Evolutionary conservation across 805 yeast genomes (phyloP), one percentile per base, ranked within the genome.

Genomic region (Schizosaccharomyces japonicus): DNA sequence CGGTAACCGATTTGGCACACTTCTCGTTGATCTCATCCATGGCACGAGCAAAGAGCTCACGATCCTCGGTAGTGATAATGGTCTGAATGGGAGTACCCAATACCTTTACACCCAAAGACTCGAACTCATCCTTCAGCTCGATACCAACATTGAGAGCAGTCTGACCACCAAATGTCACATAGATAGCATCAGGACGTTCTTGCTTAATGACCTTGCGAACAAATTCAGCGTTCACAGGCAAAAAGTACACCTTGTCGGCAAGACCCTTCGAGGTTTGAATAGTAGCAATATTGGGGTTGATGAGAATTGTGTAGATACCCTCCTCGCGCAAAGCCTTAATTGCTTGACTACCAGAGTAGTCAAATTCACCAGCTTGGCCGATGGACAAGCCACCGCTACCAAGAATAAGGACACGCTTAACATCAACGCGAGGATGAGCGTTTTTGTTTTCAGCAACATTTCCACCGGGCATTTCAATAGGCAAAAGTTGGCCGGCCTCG

Each of bases 361-460:
- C 98, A 60, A 90, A 90, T 67, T 90, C 98, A 65, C 98, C 98
- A 53, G 98, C 98, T 69, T 90, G 98, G 55, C 98, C 98, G 61
- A 90, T 90, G 49, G 94, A 81, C 58, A 90, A 71, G 62, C 98
- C 98, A 69, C 98, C 98, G 47, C 95, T 85, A 58, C 98, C 98
- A 58, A 90, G 73, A 50, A 84, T 87, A 55, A 84, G 73, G 47
- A 83, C 94, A 67, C 90, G 90, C 72, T 84, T 83, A 56, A 78
- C 93, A 50, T 78, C 69, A 36, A 76, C 80, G 57, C 73, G 73
- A 57, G 95, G 95, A 57, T 76, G 76, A 39, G 75, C 74, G 34
- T 76, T 76, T 55, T 71, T 62, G 66, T 82, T 83, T 47, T 80
- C 94, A 49, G 67, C 82, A 39, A 72, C 52, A 51, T 66, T 60